Evolutionary conservation across 225 moss, liverwort and hornwort species (phyloP).

Genomic region (Sphagnum tenellum): DNA sequence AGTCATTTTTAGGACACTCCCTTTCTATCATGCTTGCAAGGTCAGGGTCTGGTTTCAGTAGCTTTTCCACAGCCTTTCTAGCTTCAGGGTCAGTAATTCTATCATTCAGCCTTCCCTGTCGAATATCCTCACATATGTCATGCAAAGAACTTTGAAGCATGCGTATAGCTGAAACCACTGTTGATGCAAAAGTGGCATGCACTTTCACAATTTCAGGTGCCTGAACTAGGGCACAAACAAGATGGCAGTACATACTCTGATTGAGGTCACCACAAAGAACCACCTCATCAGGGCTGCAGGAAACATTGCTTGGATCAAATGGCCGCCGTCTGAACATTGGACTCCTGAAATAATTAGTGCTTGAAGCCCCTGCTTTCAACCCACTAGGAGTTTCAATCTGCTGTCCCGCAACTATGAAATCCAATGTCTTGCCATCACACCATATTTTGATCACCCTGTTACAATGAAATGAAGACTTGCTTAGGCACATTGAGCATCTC

Average conservation of each 20-base stretch:
- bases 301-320: slow-evolving; percentile 5
- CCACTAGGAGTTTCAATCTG: slow-evolving; percentile 6
- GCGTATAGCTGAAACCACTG: slow-evolving; percentile 2
- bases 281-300: slow-evolving; percentile 23
- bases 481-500: background rate
- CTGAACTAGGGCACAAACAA: slow-evolving; percentile 24
- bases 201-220: background rate
- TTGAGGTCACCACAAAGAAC: slow-evolving; percentile 3
- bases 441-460: too few species aligned
- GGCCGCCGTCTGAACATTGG: slow-evolving; percentile 14
- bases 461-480: background rate
- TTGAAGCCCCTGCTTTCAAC: slow-evolving; percentile 6
- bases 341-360: slow-evolving; percentile 20
- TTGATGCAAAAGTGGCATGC: slow-evolving; percentile 1
- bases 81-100: slow-evolving; percentile 17
- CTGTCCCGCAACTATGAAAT: background rate
- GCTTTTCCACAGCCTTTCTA: slow-evolving; percentile 15
- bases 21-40: slow-evolving; percentile 21
- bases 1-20: slow-evolving; percentile 6
- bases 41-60: slow-evolving; percentile 21
- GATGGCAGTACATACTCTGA: slow-evolving; percentile 34
- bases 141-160: slow-evolving; percentile 5
- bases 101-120: slow-evolving; percentile 20
- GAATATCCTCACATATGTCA: slow-evolving; percentile 32
- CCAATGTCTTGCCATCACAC: background rate